Evolutionary conservation across 2,329 filamentous ascomycete species (phyloP).

Genomic region (Aureobasidium sp.): DNA sequence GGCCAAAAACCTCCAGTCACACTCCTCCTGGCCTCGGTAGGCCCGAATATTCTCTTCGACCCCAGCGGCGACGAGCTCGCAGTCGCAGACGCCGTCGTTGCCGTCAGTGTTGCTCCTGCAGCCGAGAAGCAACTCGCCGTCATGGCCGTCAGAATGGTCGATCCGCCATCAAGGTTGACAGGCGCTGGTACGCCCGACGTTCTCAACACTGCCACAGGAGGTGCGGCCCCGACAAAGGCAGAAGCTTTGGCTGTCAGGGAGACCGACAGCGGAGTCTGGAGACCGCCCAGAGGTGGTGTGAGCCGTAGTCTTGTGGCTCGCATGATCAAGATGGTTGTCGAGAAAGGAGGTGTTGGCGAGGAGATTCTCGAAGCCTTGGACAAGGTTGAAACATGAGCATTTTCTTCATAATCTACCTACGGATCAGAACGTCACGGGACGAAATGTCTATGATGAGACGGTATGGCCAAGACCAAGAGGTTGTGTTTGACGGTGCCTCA

Average conservation of each 20-base stretch:
- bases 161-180: conserved; percentile 42
- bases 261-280: conserved; percentile 63
- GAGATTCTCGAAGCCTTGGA: conserved; percentile 79
- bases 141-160: conserved; percentile 41
- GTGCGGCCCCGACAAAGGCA: conserved; percentile 29
- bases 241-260: conserved; percentile 42
- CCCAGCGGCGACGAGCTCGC: conserved; percentile 85
- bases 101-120: conserved; percentile 68
- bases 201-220: conserved; percentile 39
- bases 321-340: conserved; percentile 69
- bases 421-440: background rate
- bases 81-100: conserved; percentile 82
- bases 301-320: conserved; percentile 63
- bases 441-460: background rate
- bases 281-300: conserved; percentile 72
- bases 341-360: conserved; percentile 70
- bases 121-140: conserved; percentile 21
- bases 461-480: background rate
- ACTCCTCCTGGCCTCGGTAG: conserved; percentile 78
- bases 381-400: conserved; percentile 50
- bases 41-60: conserved; percentile 87
- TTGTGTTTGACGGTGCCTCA: background rate
- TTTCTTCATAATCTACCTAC: background rate
- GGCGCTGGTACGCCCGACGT: conserved; percentile 40
- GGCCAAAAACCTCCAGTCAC: conserved; percentile 68